These are phyloP conservation scores for Blepharisma undulans DNA, from an alignment of 169 alveolate species.

Conservation along the genomic window DNA sequence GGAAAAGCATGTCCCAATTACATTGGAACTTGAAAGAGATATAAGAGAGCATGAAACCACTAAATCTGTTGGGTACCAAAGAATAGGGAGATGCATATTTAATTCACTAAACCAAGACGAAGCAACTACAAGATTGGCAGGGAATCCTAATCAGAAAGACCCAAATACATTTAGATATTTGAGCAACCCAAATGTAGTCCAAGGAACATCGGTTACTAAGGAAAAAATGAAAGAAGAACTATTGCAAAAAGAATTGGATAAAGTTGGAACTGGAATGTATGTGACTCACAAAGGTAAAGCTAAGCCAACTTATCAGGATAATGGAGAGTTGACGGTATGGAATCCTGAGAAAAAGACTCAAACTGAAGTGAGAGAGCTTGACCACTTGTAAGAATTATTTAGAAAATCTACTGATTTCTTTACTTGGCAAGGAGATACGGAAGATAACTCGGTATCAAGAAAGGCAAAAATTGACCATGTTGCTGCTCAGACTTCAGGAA, in stretches of 20 bases:
- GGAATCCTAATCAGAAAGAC: constrained; percentile 11
- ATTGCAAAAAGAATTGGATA: not conserved
- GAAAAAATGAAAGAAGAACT: constrained; percentile 35
- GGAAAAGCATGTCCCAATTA: constrained; percentile 13
- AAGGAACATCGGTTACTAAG: not conserved
- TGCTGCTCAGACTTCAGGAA: constrained; percentile 22
- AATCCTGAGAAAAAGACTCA: not conserved
- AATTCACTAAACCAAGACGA: not conserved
- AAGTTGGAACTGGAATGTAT: constrained; percentile 8
- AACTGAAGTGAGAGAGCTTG: not conserved
- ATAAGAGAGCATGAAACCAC: constrained; percentile 13
- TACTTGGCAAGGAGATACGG: not conserved
- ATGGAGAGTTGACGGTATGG: constrained; percentile 29
- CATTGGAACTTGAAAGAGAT: constrained; percentile 5
- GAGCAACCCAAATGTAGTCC: not conserved
- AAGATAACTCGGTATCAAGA: not conserved
- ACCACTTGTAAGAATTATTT: not conserved
- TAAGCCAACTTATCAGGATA: not conserved
- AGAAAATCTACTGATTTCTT: not conserved
- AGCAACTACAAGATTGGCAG: not conserved
- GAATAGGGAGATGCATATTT: constrained; percentile 15
- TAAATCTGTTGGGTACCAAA: constrained; percentile 19
- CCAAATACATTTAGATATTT: constrained; percentile 6
- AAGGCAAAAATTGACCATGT: constrained; percentile 19
- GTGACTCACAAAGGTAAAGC: not conserved